Evolutionary conservation across 2,329 filamentous ascomycete genomes (phyloP).

Genomic region (Graphilbum ipis-grandicollis): DNA sequence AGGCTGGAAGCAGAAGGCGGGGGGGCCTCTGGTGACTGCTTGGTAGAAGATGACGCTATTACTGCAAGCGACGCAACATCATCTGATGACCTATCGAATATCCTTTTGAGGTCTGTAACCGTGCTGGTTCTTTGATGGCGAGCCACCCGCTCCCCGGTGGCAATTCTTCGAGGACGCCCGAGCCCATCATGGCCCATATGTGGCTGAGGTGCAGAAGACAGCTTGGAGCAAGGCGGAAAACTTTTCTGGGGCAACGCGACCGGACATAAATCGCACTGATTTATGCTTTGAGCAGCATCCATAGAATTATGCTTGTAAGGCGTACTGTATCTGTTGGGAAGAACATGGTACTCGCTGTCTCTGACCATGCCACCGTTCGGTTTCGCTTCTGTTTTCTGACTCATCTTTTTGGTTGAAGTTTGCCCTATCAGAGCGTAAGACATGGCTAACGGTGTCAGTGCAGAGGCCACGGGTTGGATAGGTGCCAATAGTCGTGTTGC

Average conservation of each 20-base stretch:
- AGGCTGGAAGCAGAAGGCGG: no score
- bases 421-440: background rate
- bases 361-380: no score
- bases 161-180: background rate
- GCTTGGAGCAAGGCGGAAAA: background rate
- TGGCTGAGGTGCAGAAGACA: background rate
- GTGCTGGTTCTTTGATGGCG: slow-evolving; percentile 5
- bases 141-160: background rate
- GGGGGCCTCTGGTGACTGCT: no score
- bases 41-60: no score
- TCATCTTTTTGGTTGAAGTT: background rate
- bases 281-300: no score
- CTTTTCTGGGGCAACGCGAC: slow-evolving; percentile 1
- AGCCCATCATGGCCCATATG: background rate
- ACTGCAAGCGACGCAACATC: background rate
- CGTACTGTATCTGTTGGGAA: no score
- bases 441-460: background rate
- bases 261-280: background rate
- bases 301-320: no score
- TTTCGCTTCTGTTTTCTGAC: background rate
- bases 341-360: no score
- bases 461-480: slow-evolving; percentile 1
- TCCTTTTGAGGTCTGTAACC: slow-evolving; percentile 14
- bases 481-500: slow-evolving; percentile 6
- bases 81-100: slow-evolving; percentile 14